A percentile compares a stretch with the other conserved stretches of the same genome.
Conservation (phyloP, 129 eudicot genomes). For the Tagetes patula region DNA sequence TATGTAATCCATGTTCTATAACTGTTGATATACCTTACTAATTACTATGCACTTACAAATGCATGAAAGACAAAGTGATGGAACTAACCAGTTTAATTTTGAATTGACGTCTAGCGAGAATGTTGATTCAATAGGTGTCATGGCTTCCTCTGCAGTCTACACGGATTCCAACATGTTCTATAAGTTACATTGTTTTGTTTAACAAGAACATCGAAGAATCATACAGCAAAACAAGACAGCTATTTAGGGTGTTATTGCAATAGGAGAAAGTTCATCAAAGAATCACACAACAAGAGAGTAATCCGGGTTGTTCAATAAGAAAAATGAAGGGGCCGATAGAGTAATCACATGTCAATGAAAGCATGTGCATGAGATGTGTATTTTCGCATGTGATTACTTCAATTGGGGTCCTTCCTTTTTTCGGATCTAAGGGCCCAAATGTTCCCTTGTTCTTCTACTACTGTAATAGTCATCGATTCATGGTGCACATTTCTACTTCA, state of each 20-base stretch:
- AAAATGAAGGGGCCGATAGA: background rate
- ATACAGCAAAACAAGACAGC: conserved; percentile 13
- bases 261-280: background rate
- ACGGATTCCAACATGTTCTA: conserved; percentile 19
- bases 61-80: background rate
- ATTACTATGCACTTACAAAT: background rate
- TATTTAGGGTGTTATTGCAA: conserved; percentile 10
- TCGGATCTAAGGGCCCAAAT: background rate
- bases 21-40: background rate
- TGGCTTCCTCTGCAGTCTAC: conserved; percentile 98
- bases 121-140: conserved; percentile 98
- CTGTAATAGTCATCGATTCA: background rate
- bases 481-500: conserved; percentile 5
- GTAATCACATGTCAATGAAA: background rate
- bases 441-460: background rate
- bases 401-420: background rate
- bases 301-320: background rate
- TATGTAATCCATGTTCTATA: background rate
- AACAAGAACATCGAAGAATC: conserved; percentile 13
- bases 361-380: background rate
- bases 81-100: conserved; percentile 80
- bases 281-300: background rate
- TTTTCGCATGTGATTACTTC: background rate
- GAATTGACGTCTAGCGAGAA: conserved; percentile 92
- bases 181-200: background rate